phyloP scores from a whole-genome alignment of 495 filamentous ascomycete genomes.

The Usnea hakonensis region DNA sequence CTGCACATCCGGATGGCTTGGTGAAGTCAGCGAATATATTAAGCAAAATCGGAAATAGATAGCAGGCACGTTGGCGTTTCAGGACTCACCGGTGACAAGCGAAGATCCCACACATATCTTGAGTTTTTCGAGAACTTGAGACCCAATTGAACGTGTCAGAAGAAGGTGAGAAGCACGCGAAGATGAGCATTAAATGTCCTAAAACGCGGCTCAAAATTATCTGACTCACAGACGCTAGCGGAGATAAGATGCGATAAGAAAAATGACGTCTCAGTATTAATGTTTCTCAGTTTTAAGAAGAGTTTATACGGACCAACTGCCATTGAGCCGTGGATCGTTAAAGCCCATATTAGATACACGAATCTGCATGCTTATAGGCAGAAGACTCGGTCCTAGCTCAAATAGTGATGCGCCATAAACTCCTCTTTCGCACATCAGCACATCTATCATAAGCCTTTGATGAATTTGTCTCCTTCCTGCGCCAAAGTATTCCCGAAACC shows the following conservation, averaged over 20 bases:
- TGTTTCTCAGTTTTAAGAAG: no score
- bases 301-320: no score
- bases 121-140: not conserved
- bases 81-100: slow-evolving; percentile 76
- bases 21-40: slow-evolving; percentile 23
- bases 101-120: slow-evolving; percentile 74
- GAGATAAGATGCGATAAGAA: not conserved
- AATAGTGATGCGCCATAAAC: not conserved
- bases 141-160: not conserved
- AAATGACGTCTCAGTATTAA: no score
- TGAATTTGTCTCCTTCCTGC: not conserved
- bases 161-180: not conserved
- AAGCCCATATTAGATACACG: not conserved
- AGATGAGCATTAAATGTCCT: not conserved
- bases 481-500: not conserved
- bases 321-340: not conserved
- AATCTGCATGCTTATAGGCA: not conserved
- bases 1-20: slow-evolving; percentile 86
- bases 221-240: not conserved
- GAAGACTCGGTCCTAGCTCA: not conserved
- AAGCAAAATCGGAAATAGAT: not conserved
- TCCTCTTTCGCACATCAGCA: not conserved
- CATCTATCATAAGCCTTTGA: not conserved
- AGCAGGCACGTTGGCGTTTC: not conserved
- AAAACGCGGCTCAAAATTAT: not conserved